Conservation (phyloP, 2,329 filamentous ascomycete genomes). For the Calonectria naviculata region DNA sequence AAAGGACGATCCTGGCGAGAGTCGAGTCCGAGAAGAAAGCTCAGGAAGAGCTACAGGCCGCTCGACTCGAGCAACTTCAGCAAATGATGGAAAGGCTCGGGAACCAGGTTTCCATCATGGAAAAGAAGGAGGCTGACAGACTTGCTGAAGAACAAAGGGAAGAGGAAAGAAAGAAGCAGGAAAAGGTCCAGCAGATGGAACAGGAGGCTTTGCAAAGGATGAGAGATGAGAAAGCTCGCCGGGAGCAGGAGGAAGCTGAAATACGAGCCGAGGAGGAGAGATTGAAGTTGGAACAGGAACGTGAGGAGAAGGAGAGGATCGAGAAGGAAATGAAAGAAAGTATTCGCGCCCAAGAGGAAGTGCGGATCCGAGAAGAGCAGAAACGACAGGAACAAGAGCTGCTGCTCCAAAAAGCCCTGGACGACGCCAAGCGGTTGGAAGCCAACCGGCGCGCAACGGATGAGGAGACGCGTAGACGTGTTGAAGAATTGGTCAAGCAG, state of each 20-base stretch:
- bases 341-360: not conserved
- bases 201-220: slow-evolving; percentile 6
- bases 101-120: not conserved
- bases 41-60: not conserved
- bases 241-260: not conserved
- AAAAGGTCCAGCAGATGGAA: not conserved
- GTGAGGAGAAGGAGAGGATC: not conserved
- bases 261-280: not conserved
- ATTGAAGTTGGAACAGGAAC: not conserved
- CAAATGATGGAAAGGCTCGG: slow-evolving; percentile 7
- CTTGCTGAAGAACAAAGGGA: not conserved
- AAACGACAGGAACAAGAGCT: not conserved
- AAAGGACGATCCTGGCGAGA: not conserved
- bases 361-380: not conserved
- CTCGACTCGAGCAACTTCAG: slow-evolving; percentile 2
- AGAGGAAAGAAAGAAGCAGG: not conserved
- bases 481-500: not conserved
- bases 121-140: not conserved
- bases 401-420: not conserved
- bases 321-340: not conserved
- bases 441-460: not conserved
- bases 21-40: slow-evolving; percentile 6
- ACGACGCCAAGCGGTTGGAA: not conserved
- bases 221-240: slow-evolving; percentile 2
- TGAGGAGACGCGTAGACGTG: not conserved